Base-by-base conservation (phyloP, 768 basidiomycete species). In the Cyclocybe cylindracea region DNA sequence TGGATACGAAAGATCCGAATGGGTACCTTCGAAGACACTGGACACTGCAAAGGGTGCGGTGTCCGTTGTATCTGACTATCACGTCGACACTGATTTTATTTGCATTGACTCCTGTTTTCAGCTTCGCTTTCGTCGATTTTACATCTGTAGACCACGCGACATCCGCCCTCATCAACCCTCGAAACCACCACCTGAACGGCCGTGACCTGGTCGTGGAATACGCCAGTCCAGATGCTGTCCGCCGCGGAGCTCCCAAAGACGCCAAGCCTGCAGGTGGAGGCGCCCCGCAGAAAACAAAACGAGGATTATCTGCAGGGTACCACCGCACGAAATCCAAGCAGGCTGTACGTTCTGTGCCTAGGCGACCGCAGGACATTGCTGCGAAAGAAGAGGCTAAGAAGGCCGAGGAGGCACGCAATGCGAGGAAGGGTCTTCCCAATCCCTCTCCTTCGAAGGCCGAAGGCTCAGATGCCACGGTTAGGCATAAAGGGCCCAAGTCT, bases 71-170 rank as follows among this genome's bases (percentile, higher is more conserved):
- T 11, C 16, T 36, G n/a, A n/a, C 18, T 4, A 18, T 16, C 11
- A 18, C 33, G 39, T 37, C n/a, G 1, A 39, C n/a, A 16, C 46
- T 39, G 29, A 16, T 19, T 46, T 24, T n/a, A n/a, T 3, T 16
- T 48, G n/a, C 18, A 37, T 50, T 19, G 44, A 24, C 47, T 50
- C 9, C 4, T 7, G 43, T 44, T 53, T 42, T 7, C 64, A 98
- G 96, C 11, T 98, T 92, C 73, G 94, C 91, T 0, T 98, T 98
- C 65, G 80, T 96, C 48, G 97, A 99, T 68, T 99, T 98, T 66
- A 79, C 82, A 44, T 81, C 79, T 16, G 78, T 78, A 2, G 86
- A 91, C 52, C 78, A 88, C 52, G 94, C 96, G 9, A 97, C 93
- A 0, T 74, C 81, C 9, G 89, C 85, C 1, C 82, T 99, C 39